These are phyloP conservation scores for Coemansia sp. DNA, from an alignment of 192 early-diverging fungal genomes.

Conservation along the genomic window DNA sequence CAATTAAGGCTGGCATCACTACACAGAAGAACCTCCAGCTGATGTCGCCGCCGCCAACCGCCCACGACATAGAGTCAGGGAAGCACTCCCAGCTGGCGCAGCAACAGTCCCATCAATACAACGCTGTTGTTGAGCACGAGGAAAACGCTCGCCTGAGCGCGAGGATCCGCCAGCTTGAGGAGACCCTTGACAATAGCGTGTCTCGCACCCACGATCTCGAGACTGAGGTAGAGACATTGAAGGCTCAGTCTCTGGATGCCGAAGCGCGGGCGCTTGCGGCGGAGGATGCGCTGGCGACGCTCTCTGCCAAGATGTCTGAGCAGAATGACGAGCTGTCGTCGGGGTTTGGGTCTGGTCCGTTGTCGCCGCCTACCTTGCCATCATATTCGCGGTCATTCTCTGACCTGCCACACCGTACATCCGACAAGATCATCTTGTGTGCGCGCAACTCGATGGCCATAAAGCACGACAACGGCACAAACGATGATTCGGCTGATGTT, in stretches of 20 bases:
- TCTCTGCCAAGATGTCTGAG: slow-evolving; percentile 6
- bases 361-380: slow-evolving; percentile 8
- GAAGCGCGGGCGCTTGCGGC: slow-evolving; percentile 37
- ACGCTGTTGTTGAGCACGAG: not conserved
- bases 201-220: slow-evolving; percentile 3
- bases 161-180: slow-evolving; percentile 15
- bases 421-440: slow-evolving; percentile 36
- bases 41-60: slow-evolving; percentile 39
- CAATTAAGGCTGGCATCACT: not conserved
- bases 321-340: slow-evolving; percentile 6
- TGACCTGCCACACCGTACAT: slow-evolving; percentile 24
- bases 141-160: slow-evolving; percentile 9
- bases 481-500: not conserved
- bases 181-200: slow-evolving; percentile 11
- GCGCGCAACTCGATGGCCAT: slow-evolving; percentile 29
- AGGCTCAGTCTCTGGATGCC: slow-evolving; percentile 25
- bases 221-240: slow-evolving; percentile 17
- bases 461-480: not conserved
- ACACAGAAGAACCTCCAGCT: slow-evolving; percentile 9
- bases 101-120: not conserved
- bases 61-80: slow-evolving; percentile 18
- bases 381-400: slow-evolving; percentile 14
- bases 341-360: slow-evolving; percentile 2
- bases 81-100: not conserved
- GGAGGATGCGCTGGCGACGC: slow-evolving; percentile 32